Evolutionary conservation across 164 flowering plant species (phyloP).

Genomic region (grape (Vitis vinifera)): DNA sequence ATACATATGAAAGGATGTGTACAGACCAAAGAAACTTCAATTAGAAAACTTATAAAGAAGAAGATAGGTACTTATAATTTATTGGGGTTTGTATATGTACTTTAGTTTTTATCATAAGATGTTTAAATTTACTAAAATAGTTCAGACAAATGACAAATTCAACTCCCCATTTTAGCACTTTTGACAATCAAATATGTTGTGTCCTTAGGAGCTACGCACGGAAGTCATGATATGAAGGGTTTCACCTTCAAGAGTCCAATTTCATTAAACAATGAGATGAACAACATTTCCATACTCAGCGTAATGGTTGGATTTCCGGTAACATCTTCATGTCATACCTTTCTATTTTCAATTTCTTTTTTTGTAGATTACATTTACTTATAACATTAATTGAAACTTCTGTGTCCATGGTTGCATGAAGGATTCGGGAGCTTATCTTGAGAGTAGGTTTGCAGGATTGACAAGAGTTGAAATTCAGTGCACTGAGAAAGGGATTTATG

Average conservation of each 20-base stretch:
- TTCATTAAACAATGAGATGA: slow-evolving; percentile 38
- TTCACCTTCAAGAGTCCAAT: slow-evolving; percentile 37
- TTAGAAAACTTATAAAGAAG: too few species aligned
- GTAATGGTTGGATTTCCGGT: slow-evolving; percentile 80
- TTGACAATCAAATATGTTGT: neutral
- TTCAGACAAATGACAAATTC: too few species aligned
- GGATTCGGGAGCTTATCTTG: slow-evolving; percentile 42
- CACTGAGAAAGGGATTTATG: neutral
- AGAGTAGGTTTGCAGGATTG: slow-evolving; percentile 27
- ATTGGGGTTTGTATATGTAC: too few species aligned
- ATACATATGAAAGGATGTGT: too few species aligned
- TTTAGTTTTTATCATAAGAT: too few species aligned
- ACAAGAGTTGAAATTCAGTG: slow-evolving; percentile 23
- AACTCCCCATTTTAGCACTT: too few species aligned
- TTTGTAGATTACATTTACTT: neutral
- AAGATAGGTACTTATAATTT: too few species aligned
- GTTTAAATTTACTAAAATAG: too few species aligned
- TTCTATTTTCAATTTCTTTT: too few species aligned
- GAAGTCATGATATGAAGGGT: slow-evolving; percentile 30
- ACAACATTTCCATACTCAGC: slow-evolving; percentile 67
- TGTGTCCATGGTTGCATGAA: neutral
- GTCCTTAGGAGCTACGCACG: slow-evolving; percentile 59
- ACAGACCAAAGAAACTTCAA: too few species aligned
- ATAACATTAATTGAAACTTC: neutral
- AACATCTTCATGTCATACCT: slow-evolving; percentile 4